phyloP scores from a whole-genome alignment of 2,329 filamentous ascomycete species.

The Intubia oerlemansii region DNA sequence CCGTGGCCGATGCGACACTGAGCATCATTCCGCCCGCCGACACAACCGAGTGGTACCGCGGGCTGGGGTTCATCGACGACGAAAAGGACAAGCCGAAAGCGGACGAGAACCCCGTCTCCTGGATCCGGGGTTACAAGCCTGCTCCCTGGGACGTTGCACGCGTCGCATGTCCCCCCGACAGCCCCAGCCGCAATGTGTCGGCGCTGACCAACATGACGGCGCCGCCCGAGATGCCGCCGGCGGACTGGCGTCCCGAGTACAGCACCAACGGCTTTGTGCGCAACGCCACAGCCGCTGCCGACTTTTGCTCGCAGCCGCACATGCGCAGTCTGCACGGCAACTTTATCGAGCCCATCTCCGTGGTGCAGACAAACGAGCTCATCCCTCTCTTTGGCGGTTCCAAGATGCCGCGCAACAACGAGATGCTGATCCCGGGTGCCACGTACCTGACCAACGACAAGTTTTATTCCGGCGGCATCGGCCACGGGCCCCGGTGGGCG shows the following conservation, averaged over 20 bases:
- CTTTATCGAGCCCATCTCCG: conserved; percentile 26
- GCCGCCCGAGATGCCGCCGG: conserved; percentile 6
- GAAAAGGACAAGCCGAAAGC: conserved; percentile 11
- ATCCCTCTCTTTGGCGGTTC: conserved; percentile 37
- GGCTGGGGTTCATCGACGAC: conserved; percentile 12
- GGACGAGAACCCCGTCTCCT: too few species aligned
- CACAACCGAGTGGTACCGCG: conserved; percentile 22
- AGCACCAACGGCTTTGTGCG: conserved; percentile 24
- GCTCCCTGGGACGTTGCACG: conserved; percentile 37
- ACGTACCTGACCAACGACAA: conserved; percentile 39
- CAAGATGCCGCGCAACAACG: conserved; percentile 37
- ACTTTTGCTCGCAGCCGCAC: conserved; percentile 32
- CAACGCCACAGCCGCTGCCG: conserved; percentile 31
- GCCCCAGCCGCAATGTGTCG: conserved; percentile 21
- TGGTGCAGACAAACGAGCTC: conserved; percentile 26
- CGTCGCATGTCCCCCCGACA: conserved; percentile 33
- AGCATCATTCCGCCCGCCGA: conserved; percentile 19
- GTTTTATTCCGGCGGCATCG: conserved; percentile 33
- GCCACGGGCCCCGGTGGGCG: conserved; percentile 34
- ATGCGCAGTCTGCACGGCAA: conserved; percentile 26
- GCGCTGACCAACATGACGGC: conserved; percentile 16
- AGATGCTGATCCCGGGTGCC: conserved; percentile 38
- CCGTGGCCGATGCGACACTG: conserved; percentile 22
- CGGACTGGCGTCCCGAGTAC: conserved; percentile 10
- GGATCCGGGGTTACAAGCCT: conserved; percentile 22